phyloP scores from a whole-genome alignment of 176 grass and related monocot genomes.

The Panicum miliaceum region DNA sequence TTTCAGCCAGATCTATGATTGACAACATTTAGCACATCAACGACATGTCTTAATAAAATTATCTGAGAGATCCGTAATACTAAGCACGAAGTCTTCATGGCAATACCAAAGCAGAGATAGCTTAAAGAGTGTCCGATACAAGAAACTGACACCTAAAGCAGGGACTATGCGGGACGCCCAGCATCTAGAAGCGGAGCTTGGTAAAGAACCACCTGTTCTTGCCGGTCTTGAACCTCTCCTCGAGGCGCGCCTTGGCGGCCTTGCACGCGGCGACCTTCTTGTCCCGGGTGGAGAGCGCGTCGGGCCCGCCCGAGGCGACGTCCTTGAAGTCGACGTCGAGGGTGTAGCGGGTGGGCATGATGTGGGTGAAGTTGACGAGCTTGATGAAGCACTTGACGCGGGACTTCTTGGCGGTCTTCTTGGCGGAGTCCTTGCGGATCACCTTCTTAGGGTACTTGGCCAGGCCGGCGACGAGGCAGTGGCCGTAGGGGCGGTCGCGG shows the following conservation, averaged over 20 bases:
- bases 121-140: neutral
- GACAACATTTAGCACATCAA: constrained; percentile 28
- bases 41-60: constrained; percentile 9
- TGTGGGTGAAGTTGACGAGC: constrained; percentile 61
- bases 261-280: constrained; percentile 51
- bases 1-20: neutral
- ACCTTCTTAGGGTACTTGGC: constrained; percentile 63
- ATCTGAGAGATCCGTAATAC: neutral
- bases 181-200: constrained; percentile 58
- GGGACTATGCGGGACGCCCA: neutral
- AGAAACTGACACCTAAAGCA: constrained; percentile 19
- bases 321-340: constrained; percentile 65
- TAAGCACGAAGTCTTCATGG: constrained; percentile 34
- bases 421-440: constrained; percentile 64
- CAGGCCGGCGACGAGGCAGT: constrained; percentile 64
- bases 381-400: constrained; percentile 65
- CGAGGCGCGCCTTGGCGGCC: constrained; percentile 47
- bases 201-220: constrained; percentile 74
- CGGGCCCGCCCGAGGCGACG: constrained; percentile 36
- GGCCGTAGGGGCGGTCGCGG: constrained; percentile 59
- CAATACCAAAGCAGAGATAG: constrained; percentile 20
- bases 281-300: constrained; percentile 46
- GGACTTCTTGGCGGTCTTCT: constrained; percentile 69
- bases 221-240: constrained; percentile 67
- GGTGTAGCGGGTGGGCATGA: constrained; percentile 66